Conservation (phyloP, 1,284 basidiomycete species). For the Microbotryomycetes sp. region DNA sequence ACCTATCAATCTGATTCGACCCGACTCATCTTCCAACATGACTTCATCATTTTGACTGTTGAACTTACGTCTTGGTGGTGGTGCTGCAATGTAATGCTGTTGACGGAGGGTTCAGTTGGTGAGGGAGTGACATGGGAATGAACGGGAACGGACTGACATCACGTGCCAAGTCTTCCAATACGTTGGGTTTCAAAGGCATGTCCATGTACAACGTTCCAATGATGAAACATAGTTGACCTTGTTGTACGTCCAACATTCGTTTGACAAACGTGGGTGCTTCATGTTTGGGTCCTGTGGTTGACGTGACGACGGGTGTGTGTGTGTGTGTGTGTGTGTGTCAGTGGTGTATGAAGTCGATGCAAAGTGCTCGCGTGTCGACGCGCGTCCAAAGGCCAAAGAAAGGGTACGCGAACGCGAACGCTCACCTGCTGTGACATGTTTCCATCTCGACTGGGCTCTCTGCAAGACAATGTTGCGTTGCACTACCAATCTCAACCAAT, state of each 20-base stretch:
- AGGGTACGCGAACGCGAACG: neutral
- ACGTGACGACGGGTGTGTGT: neutral
- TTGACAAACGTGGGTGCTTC: constrained; percentile 51
- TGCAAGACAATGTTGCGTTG: constrained; percentile 60
- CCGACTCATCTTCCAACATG: constrained; percentile 92
- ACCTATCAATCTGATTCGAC: constrained; percentile 81
- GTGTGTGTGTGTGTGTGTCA: neutral
- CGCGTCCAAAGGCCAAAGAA: constrained; percentile 2
- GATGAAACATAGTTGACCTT: constrained; percentile 79
- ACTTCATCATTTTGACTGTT: constrained; percentile 70
- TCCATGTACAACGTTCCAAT: constrained; percentile 95
- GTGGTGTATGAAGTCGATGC: too few species aligned
- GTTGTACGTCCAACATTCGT: constrained; percentile 80
- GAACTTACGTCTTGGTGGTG: constrained; percentile 65
- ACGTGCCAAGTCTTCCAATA: constrained; percentile 85
- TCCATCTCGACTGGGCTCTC: constrained; percentile 62
- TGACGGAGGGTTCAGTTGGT: neutral
- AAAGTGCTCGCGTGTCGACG: too few species aligned
- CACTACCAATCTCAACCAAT: constrained; percentile 67
- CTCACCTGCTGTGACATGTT: constrained; percentile 36
- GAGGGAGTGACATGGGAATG: neutral
- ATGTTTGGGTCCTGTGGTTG: neutral
- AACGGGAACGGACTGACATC: constrained; percentile 56
- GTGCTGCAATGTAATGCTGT: constrained; percentile 82
- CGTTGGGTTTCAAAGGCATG: constrained; percentile 96